A percentile compares a stretch with the other conserved stretches of the same genome.
These are phyloP conservation scores for Mycena olivaceomarginata DNA, from an alignment of 768 basidiomycete species.

Conservation along the genomic window DNA sequence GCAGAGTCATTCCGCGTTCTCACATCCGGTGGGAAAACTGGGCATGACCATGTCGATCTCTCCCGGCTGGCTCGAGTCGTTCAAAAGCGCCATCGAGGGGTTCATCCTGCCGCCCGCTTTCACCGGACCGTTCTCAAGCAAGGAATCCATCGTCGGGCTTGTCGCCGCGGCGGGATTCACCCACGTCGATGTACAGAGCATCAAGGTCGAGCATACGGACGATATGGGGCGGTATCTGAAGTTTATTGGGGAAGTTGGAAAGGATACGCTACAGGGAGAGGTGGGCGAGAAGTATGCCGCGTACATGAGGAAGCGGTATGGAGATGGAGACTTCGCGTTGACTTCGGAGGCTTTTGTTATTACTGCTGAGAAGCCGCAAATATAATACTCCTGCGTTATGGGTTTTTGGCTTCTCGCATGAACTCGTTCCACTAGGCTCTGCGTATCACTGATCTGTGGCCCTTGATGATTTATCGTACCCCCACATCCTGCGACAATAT, in stretches of 20 bases:
- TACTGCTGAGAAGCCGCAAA: conserved; percentile 25
- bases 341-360: conserved; percentile 19
- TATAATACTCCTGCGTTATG: too few species aligned
- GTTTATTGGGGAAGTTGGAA: not conserved
- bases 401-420: too few species aligned
- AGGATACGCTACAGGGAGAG: not conserved
- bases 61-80: conserved; percentile 33
- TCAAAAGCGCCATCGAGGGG: not conserved
- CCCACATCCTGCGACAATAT: too few species aligned
- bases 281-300: conserved; percentile 18
- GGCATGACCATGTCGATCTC: conserved; percentile 18
- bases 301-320: conserved; percentile 21
- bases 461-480: too few species aligned
- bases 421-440: too few species aligned
- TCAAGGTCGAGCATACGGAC: conserved; percentile 22
- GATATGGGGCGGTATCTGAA: not conserved
- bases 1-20: conserved; percentile 37
- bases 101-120: not conserved
- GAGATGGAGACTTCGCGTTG: conserved; percentile 23
- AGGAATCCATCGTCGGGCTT: conserved; percentile 15
- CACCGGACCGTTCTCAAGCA: conserved; percentile 2
- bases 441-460: too few species aligned
- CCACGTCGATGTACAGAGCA: conserved; percentile 3
- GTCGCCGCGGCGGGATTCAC: conserved; percentile 17
- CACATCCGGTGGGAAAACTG: conserved; percentile 11